Conservation (phyloP, 164 flowering plant genomes). For the Litsea cubeba region DNA sequence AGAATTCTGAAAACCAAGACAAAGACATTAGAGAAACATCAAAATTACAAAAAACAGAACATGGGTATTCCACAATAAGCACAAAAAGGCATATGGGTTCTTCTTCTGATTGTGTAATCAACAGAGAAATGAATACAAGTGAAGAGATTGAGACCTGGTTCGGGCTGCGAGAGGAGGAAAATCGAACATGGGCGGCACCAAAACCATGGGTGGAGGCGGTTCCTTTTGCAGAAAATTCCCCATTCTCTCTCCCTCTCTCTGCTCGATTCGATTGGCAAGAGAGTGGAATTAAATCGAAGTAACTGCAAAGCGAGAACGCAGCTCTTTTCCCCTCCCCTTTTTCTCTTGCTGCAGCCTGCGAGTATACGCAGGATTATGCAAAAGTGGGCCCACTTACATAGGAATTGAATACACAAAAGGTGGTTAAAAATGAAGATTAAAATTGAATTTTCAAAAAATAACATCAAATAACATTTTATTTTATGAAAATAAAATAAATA, state of each 20-base stretch:
- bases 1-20: neutral
- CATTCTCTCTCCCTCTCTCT: slow-evolving; percentile 28
- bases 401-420: too few species aligned
- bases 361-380: too few species aligned
- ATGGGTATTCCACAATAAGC: neutral
- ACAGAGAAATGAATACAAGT: neutral
- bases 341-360: too few species aligned
- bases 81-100: neutral
- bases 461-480: too few species aligned
- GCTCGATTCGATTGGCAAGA: too few species aligned
- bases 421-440: too few species aligned
- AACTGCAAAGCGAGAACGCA: too few species aligned
- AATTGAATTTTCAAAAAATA: too few species aligned
- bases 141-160: slow-evolving; percentile 41
- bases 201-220: slow-evolving; percentile 84
- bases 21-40: neutral
- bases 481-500: too few species aligned
- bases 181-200: slow-evolving; percentile 96
- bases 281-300: too few species aligned
- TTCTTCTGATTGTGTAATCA: neutral
- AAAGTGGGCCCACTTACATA: too few species aligned
- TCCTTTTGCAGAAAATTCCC: slow-evolving; percentile 46
- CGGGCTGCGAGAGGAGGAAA: slow-evolving; percentile 92
- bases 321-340: too few species aligned
- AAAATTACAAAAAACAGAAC: neutral